Evolutionary conservation across 768 basidiomycete genomes (phyloP).

Genomic region (Suillus cothurnatus): DNA sequence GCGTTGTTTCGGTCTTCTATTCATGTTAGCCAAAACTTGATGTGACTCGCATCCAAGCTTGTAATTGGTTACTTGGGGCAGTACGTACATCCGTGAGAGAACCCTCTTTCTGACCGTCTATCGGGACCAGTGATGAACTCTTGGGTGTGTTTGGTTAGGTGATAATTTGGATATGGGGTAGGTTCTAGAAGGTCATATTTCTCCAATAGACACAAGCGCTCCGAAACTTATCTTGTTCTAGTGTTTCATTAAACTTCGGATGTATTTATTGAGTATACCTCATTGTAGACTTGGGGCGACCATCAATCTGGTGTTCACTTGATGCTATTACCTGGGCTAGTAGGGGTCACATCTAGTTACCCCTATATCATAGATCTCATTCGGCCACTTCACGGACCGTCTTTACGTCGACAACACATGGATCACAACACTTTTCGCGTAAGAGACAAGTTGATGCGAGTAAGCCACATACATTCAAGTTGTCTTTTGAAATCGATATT

Average conservation of each 20-base stretch:
- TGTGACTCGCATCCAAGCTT: conserved; percentile 14
- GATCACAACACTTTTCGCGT: conserved; percentile 21
- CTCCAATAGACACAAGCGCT: background rate
- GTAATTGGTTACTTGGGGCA: conserved; percentile 21
- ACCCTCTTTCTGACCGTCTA: conserved; percentile 5
- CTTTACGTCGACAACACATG: conserved; percentile 34
- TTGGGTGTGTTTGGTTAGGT: conserved; percentile 18
- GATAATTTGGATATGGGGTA: conserved; percentile 4
- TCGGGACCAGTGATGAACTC: conserved; percentile 13
- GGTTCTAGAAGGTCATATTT: conserved; percentile 6
- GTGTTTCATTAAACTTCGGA: background rate
- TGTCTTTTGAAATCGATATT: conserved; percentile 6
- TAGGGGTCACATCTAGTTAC: background rate
- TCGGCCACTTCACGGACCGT: conserved; percentile 10
- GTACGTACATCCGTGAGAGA: conserved; percentile 30
- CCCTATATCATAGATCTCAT: conserved; percentile 2
- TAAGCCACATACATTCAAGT: background rate
- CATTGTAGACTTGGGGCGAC: conserved; percentile 1
- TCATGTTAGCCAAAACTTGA: conserved; percentile 23
- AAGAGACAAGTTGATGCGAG: conserved; percentile 13
- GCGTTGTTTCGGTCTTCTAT: conserved; percentile 22
- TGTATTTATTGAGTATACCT: background rate
- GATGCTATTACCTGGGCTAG: background rate
- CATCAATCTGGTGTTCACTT: background rate
- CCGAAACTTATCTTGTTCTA: background rate